Conservation (phyloP, 306 rosid genomes). For the Ceratonia siliqua region DNA sequence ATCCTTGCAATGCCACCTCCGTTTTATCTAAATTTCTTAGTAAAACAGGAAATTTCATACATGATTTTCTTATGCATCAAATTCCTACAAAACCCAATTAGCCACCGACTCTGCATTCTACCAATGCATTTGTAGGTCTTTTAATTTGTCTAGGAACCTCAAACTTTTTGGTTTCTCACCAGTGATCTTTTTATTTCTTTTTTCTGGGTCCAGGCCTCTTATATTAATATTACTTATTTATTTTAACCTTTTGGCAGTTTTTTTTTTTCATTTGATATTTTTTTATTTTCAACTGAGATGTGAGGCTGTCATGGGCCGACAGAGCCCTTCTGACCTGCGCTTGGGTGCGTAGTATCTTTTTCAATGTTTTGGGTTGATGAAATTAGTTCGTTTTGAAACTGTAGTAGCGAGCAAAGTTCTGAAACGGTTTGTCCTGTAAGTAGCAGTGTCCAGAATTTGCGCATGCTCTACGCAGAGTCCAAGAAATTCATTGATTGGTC, state of each 20-base stretch:
- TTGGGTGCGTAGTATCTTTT: too few species aligned
- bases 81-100: conserved; percentile 30
- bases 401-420: conserved; percentile 38
- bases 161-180: conserved; percentile 43
- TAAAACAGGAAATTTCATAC: conserved; percentile 32
- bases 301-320: not conserved
- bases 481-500: conserved; percentile 45
- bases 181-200: conserved; percentile 50
- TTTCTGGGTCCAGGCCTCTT: conserved; percentile 37
- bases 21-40: conserved; percentile 26
- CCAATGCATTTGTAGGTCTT: not conserved
- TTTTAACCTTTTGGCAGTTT: not conserved
- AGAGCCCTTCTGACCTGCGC: too few species aligned
- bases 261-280: not conserved
- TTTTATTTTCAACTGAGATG: not conserved
- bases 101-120: not conserved
- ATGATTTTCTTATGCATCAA: conserved; percentile 2
- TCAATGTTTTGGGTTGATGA: conserved; percentile 7
- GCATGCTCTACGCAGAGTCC: conserved; percentile 60
- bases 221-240: not conserved
- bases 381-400: conserved; percentile 50
- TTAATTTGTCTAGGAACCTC: conserved; percentile 43
- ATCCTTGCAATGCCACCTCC: conserved; percentile 21
- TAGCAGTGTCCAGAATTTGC: conserved; percentile 41
- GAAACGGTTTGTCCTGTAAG: conserved; percentile 33